Evolutionary conservation across 2,329 filamentous ascomycete genomes (phyloP), one percentile per base, ranked within the genome.

Genomic region (Lachnellula occidentalis): DNA sequence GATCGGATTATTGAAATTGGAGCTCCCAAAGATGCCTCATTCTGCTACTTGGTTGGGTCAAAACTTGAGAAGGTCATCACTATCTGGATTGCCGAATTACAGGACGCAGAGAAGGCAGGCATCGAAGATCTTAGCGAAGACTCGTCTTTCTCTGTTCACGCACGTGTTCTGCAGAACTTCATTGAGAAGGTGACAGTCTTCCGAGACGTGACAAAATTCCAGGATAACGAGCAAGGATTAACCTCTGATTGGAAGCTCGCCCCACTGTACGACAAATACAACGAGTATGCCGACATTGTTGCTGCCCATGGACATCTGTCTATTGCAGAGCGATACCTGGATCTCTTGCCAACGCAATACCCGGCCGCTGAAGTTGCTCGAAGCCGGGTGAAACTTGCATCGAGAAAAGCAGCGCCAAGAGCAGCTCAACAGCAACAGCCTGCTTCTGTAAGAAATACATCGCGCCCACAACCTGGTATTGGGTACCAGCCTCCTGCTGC

Each of bases 141-240:
- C 65, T 92, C 89, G 21, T 87, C 84, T 55, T 99, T 96, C 73
- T 95, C 92, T 0, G 85, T 97, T 48, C 94, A 97, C 66, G 91
- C 92, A 53, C 85, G 85, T 58, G 87, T 88, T 46, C 76, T 99
- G 43, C 94, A 97, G 71, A 86, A 88, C 61, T 92, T 99, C 68
- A 95, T 99, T 59, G 94, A 99, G 74, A 99, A 99, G 78, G 94
- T 99, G 46, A 95, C 92, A 0, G 83, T 99, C 51, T 99, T 99
- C 84, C 87, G 94, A 52, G 83, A 94, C 63, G 92, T 96, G 43
- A 92, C 91, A 58, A 91, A 92, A 67, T 99, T 96, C 76, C 76
- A 88, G 64, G 94, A 99, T 69, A 72, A 74, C 8, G 91, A 96
- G 67, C 82, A 82, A 60, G 74, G 75, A 46, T 81, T 89, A 63